Evolutionary conservation across 2,329 filamentous ascomycete genomes (phyloP), one percentile per base, ranked within the genome.

Genomic region (Neurospora sp.): DNA sequence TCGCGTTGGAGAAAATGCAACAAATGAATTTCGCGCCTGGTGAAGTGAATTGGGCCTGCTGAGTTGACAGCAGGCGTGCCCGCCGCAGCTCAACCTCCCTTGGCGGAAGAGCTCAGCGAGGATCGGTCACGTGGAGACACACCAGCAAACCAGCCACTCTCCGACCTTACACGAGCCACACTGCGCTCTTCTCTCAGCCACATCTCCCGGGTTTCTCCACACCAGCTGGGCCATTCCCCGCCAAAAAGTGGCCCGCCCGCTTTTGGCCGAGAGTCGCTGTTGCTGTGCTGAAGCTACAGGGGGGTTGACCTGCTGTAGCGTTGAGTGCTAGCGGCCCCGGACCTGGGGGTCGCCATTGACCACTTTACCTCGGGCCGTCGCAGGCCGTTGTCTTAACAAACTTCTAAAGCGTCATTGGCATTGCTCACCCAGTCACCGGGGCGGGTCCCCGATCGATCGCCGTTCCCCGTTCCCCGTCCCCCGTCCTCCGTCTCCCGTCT

Each of bases 361-460:
- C 23, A 58, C 7, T 67, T 76, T 77, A 74, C 76, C 77, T 75
- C 76, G 78, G 73, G 75, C 78, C 73, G 79, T 75, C 70, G 75
- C 71, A 75, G 75, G 69, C 75, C 74, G 74, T 71, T 70, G 23
- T 28, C 28, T 28, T 28, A 28, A 28, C 28, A 28, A 28, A 28
- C 28, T 28, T 28, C 46, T 28, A 33, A 33, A 62, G 23, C 52
- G 52, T 62, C 52, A 62, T 62, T 52, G 43, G 43, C 46, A 58
- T 58, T 58, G 46, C 46, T 58, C 23, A 58, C 23, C 46, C 52
- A 62, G 52, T 62, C 52, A 62, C 52, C 23, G 52, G 23, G 52
- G 17, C 52, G 23, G 52, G 17, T 28, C 23, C 23, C 46, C 46
- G 46, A 68, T 74, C 40, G 58, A 68, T 67, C 66, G 68, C 71